Evolutionary conservation across 2,329 filamentous ascomycete species (phyloP), one percentile per base, ranked within the genome.

Genomic region (Arthroderma sp.): DNA sequence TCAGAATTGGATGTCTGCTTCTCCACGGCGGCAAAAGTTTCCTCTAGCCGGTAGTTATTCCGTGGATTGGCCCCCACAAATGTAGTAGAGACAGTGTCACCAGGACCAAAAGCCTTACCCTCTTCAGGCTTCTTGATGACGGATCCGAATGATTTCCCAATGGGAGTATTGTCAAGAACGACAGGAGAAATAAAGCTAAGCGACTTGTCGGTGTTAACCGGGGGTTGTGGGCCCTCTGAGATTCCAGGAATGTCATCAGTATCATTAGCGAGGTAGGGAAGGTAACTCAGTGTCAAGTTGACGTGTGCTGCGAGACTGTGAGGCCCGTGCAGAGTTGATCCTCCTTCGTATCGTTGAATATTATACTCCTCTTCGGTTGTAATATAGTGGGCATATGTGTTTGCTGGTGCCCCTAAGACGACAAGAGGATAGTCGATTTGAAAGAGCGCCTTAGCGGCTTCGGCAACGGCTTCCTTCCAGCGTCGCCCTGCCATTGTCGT

Each of bases 321-420:
- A 2, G 75, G 83, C 0, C 89, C 89, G 60, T 84, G 91, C 2
- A 96, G 76, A 0, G 89, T 96, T 5, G 83, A 89, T 0, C 85
- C 89, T n/a, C 88, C 89, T 66, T 96, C 89, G 64, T 95, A 95
- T 6, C 89, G 81, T 65, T 95, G 89, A 38, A 91, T 70, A 8
- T 68, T 66, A 60, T 91, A 93, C 61, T 94, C 84, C 60, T 93
- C 84, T 29, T 79, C 74, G 0, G 86, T 89, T 1, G 80, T 64
- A 47, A 86, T 78, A 61, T 89, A 89, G 62, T 89, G 84, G 3
- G 85, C 80, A 61, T 96, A 96, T 47, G 78, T 87, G 60, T 96
- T 96, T 42, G 86, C 86, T 0, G 89, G 88, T 0, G 85, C 87
- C 28, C 88, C 86, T 1, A 95, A 70, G 1, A 94, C 83, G 3